phyloP scores from a whole-genome alignment of 1,139 yeast species.

The Candida albicans region DNA sequence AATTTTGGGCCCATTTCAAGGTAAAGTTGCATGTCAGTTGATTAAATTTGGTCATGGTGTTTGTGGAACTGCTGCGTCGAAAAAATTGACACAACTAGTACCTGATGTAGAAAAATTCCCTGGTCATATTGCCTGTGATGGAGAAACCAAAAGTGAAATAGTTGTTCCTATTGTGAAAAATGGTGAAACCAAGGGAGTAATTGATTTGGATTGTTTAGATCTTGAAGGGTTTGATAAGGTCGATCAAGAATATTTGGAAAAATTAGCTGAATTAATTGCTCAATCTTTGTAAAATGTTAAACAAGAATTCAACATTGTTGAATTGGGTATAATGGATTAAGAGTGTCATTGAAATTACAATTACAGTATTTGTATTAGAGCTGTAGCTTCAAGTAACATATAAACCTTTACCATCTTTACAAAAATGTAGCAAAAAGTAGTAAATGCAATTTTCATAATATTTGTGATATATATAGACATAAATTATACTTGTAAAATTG shows the following conservation, averaged over 20 bases:
- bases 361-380: no score
- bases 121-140: conserved; percentile 97
- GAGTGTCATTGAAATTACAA: not conserved
- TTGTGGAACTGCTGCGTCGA: conserved; percentile 79
- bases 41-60: conserved; percentile 83
- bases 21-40: conserved; percentile 91
- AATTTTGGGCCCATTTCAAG: conserved; percentile 91
- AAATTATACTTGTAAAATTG: no score
- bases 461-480: not conserved
- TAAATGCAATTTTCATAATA: no score
- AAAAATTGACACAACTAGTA: conserved; percentile 66
- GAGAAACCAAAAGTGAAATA: conserved; percentile 88
- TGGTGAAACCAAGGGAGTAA: conserved; percentile 62
- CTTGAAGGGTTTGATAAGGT: conserved; percentile 62
- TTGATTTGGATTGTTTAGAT: conserved; percentile 80
- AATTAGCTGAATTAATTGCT: conserved; percentile 53
- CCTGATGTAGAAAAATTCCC: conserved; percentile 75
- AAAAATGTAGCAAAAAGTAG: no score
- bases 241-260: conserved; percentile 62
- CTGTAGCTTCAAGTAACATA: no score
- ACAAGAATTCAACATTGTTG: not conserved
- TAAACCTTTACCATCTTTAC: no score
- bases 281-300: conserved; percentile 11
- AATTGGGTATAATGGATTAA: not conserved
- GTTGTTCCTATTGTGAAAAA: conserved; percentile 74